Conservation (phyloP, 2,329 filamentous ascomycete species). For the Fusarium hainanense region DNA sequence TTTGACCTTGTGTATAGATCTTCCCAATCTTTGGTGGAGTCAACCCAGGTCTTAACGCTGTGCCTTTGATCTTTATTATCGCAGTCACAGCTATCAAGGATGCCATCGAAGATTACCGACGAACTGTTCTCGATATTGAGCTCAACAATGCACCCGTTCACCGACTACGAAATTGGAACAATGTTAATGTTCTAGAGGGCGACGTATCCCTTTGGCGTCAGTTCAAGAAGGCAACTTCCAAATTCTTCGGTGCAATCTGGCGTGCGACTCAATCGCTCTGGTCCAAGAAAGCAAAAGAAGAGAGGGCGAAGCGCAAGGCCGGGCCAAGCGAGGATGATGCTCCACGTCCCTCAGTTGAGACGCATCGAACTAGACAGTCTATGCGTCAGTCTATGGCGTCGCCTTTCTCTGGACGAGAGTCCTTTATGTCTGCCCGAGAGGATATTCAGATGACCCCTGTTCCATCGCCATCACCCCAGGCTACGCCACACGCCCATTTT, state of each 20-base stretch:
- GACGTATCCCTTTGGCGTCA: conserved; percentile 86
- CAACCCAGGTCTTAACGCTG: conserved; percentile 89
- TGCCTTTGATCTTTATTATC: conserved; percentile 93
- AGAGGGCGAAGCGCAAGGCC: conserved; percentile 60
- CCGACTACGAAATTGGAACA: conserved; percentile 86
- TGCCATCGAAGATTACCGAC: conserved; percentile 92
- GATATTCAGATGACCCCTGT: conserved; percentile 98
- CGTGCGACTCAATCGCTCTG: conserved; percentile 59
- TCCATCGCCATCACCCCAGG: conserved; percentile 75
- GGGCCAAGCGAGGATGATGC: conserved; percentile 56
- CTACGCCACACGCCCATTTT: conserved; percentile 48
- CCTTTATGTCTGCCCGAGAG: conserved; percentile 67
- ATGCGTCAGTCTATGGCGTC: conserved; percentile 57
- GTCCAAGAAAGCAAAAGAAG: conserved; percentile 62
- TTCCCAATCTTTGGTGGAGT: conserved; percentile 95
- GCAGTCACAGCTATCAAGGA: conserved; percentile 91
- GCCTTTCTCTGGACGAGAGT: conserved; percentile 65
- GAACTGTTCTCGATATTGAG: conserved; percentile 90
- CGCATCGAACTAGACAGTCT: conserved; percentile 50
- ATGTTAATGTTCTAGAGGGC: conserved; percentile 92
- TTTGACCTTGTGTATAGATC: conserved; percentile 67
- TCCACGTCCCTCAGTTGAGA: conserved; percentile 68
- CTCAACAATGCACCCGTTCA: conserved; percentile 97
- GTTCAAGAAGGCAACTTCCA: conserved; percentile 88
- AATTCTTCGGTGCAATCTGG: conserved; percentile 66